Evolutionary conservation across 2,329 filamentous ascomycete genomes (phyloP), one percentile per base, ranked within the genome.

Genomic region (Colletotrichum scovillei): DNA sequence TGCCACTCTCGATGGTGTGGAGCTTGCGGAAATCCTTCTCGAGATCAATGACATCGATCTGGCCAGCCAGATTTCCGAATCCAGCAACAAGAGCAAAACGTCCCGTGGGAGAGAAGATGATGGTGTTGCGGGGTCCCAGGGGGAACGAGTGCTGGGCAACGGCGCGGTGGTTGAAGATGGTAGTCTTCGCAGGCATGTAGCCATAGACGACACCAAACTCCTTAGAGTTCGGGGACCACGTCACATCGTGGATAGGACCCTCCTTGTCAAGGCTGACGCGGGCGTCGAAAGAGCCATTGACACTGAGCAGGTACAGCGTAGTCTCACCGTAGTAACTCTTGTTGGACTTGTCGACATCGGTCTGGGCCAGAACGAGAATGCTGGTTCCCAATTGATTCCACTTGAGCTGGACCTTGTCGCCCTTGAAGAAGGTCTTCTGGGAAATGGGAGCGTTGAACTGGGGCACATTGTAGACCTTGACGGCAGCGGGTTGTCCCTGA

Each of bases 291-390:
- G 92, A 92, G 75, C 95, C 96, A 80, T 93, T 97, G 76, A 95
- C 93, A 83, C 94, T 98, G 75, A 99, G 90, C 77, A 99, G 90
- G 85, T 98, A 98, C 81, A 99, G 92, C 76, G 94, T 98, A 11
- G 97, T 98, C 87, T 99, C 97, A 81, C 97, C 97, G 79, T 99
- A 99, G 87, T 99, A 99, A 85, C 95, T 98, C 91, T 98, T 98
- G 84, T 97, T 97, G 72, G 95, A 95, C 86, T 97, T 97, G 85
- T 99, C 97, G 67, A 98, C 97, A 75, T 99, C 97, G 38, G 97
- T 99, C 87, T 98, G 95, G 69, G 97, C 96, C 79, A 99, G 90
- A 77, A 98, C 96, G 80, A 99, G 93, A 81, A 98, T 85, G 81
- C 93, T 96, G 49, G 95, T 98, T 66, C 97, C 97, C 75, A 95